Evolutionary conservation across 2,329 filamentous ascomycete species (phyloP), one percentile per base, ranked within the genome.

Genomic region (Diaporthe humulicola): DNA sequence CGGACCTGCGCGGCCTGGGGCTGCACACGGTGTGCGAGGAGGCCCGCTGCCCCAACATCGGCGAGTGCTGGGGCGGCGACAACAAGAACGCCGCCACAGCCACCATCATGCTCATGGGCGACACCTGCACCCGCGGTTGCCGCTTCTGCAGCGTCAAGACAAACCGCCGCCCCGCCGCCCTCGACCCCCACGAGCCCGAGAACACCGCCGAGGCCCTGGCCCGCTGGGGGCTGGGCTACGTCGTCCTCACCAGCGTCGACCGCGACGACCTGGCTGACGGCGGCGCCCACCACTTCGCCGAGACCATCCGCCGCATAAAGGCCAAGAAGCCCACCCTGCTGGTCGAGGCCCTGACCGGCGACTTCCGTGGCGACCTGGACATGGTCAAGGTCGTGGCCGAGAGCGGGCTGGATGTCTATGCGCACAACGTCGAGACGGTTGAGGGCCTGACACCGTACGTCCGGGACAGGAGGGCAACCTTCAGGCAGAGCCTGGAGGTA

Each of bases 81-180:
- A 91, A 93, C 83, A 98, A 98, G 87, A 93, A 92, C 78, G 93
- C 95, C 36, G 97, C 97, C 6, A 99, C 97, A 42, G 97, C 97
- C 3, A 99, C 97, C 15, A 98, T 99, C 84, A 99, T 99, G 97
- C 87, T 99, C 64, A 98, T 98, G 96, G 97, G 97, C 77, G 97
- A 99, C 84, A 98, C 96, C 12, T 99, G 97, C 85, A 99, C 97
- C 25, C 91, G 97, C 75, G 97, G 96, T 25, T 99, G 97, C 85
- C 92, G 97, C 71, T 99, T 99, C 88, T 99, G 97, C 89, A 95
- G 93, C 78, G 97, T 99, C 70, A 98, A 98, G 89, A 99, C 97
- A 4, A 93, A 87, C 74, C 92, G 94, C 57, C 86, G 88, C 1
- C 92, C 95, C 17, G 86, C 93, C 56, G 94, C 97, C 15, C 89